Evolutionary conservation across 2,329 filamentous ascomycete genomes (phyloP), one percentile per base, ranked within the genome.

Genomic region (Myriosclerotinia curreyana): DNA sequence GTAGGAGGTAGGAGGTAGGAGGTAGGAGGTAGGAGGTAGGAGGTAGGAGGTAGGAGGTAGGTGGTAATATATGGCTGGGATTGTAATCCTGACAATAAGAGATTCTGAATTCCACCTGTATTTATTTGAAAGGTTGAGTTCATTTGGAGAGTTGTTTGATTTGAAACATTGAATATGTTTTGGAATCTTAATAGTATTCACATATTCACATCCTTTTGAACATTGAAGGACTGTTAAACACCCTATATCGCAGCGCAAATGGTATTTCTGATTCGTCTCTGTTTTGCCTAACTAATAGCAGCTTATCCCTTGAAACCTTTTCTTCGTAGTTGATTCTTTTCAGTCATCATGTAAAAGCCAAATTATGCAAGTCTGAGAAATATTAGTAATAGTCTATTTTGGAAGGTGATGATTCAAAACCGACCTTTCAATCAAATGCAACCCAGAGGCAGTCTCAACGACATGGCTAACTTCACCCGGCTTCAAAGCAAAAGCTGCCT

Each of bases 341-440:
- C 11, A 22, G 9, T 36, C 50, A 52, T 36, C 31, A 36, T 52
- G 14, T 49, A 28, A 20, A 48, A 46, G 14, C 48, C 42, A 36
- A n/a, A 58, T 60, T 20, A 64, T 38, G 54, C 62, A 64, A 64
- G 55, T 40, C 62, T 64, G 28, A 9, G 17, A 40, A 46, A 8
- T 5, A 31, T 64, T 60, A 64, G 56, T 40, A 22, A 50, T 51
- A 28, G 2, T 28, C 11, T 20, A 46, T 15, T 44, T 11, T 59
- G 7, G 3, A 12, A 25, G 46, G n/a, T 61, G 38, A 17, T 22
- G 25, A 36, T 15, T 22, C 5, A 4, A 44, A 56, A 52, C 69
- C 49, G 69, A 96, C 92, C 93, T 89, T 80, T 98, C 90, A 78
- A 99, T 99, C 78, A 99, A 81, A 79, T 99, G 95, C 74, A 98